Conservation (phyloP, 805 yeast genomes). For the Metschnikowia gelsemii region DNA sequence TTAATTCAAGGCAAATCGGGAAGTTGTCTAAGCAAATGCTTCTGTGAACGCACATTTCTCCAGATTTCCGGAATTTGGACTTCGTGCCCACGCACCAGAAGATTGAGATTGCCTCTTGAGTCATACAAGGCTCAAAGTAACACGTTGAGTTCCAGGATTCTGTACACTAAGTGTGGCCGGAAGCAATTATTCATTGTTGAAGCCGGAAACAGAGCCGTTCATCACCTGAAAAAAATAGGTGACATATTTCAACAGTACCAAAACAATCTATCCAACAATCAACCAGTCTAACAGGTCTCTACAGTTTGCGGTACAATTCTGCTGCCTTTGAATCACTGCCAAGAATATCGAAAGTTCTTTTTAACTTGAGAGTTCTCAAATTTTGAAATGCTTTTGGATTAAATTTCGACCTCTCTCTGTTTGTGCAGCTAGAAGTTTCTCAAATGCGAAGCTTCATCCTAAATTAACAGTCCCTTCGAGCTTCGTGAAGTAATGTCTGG, state of each 20-base stretch:
- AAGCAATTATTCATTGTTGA: neutral
- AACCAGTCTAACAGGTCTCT: neutral
- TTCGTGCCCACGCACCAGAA: neutral
- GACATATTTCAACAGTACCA: slow-evolving; percentile 1
- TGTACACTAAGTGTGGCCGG: neutral
- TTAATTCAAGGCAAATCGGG: neutral
- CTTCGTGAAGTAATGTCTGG: too few species aligned
- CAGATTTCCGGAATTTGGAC: neutral
- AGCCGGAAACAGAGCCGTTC: neutral
- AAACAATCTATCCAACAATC: neutral
- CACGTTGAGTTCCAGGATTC: slow-evolving; percentile 5
- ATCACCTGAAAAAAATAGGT: neutral
- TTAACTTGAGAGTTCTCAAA: neutral
- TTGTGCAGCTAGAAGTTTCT: too few species aligned
- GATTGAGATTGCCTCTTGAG: slow-evolving; percentile 1
- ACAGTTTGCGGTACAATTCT: neutral
- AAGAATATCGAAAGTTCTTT: slow-evolving; percentile 2
- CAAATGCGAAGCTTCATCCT: too few species aligned
- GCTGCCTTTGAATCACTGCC: neutral
- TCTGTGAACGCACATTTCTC: slow-evolving; percentile 1
- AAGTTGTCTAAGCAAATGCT: neutral
- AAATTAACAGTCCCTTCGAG: too few species aligned
- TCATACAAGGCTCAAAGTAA: slow-evolving; percentile 1
- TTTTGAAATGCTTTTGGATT: too few species aligned
- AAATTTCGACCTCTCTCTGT: too few species aligned